These are phyloP conservation scores for Xylariaceae sp. DNA, from an alignment of 2,329 filamentous ascomycete genomes.

Conservation along the genomic window DNA sequence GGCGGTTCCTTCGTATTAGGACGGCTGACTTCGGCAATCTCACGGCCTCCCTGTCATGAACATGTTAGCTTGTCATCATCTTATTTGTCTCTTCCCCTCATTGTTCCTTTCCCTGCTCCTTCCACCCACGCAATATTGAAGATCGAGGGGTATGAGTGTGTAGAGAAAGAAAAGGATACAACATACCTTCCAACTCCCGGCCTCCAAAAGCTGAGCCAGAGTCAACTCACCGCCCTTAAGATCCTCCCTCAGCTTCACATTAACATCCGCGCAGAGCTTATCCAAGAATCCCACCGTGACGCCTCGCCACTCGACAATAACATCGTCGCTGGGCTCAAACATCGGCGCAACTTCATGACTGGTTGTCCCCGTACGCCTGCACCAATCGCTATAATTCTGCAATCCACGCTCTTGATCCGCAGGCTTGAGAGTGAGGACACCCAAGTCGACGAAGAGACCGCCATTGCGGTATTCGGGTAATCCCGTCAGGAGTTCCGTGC, in stretches of 20 bases:
- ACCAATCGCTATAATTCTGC: constrained; percentile 65
- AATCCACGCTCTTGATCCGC: constrained; percentile 68
- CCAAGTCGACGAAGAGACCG: constrained; percentile 80
- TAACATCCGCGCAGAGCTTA: constrained; percentile 59
- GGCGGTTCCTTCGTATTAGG: constrained; percentile 96
- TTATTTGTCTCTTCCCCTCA: constrained; percentile 3
- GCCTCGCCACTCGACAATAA: constrained; percentile 76
- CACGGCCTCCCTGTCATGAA: constrained; percentile 77
- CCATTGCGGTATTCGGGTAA: constrained; percentile 92
- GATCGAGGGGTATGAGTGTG: neutral
- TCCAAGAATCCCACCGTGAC: constrained; percentile 72
- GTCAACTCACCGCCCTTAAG: constrained; percentile 69
- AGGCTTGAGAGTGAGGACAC: constrained; percentile 71
- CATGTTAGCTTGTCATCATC: constrained; percentile 24
- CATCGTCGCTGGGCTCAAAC: constrained; percentile 69
- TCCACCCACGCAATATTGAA: neutral
- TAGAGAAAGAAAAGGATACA: neutral
- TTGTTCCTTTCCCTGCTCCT: too few species aligned
- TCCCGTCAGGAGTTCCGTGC: constrained; percentile 77
- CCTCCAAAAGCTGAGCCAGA: constrained; percentile 86
- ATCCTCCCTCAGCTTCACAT: constrained; percentile 61
- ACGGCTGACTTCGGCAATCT: constrained; percentile 90
- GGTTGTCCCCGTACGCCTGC: constrained; percentile 65
- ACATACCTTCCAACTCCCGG: constrained; percentile 87
- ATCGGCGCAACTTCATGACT: constrained; percentile 59